These are phyloP conservation scores for Xylariaceae sp. DNA, from an alignment of 2,329 filamentous ascomycete species.

Conservation along the genomic window DNA sequence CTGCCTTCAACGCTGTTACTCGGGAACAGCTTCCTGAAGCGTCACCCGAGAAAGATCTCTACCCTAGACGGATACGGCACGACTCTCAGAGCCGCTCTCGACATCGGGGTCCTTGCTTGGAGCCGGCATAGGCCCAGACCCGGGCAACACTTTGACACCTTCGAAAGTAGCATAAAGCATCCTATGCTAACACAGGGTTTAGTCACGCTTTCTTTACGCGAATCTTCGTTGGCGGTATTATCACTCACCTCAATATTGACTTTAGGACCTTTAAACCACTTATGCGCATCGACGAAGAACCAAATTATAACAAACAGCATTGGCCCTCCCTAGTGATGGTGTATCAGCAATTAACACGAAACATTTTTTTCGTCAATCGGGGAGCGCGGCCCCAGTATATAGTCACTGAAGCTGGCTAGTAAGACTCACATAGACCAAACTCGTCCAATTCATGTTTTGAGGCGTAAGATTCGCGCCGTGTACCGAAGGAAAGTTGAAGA, in stretches of 20 bases:
- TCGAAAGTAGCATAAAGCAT: constrained; percentile 19
- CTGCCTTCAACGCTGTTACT: background rate
- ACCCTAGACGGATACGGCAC: background rate
- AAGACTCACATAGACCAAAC: constrained; percentile 48
- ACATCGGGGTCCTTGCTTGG: background rate
- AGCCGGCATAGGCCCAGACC: too few relatives aligned
- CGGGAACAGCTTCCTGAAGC: background rate
- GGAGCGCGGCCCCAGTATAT: background rate
- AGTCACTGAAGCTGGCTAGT: background rate
- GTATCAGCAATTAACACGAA: constrained; percentile 2
- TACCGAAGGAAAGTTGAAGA: constrained; percentile 60
- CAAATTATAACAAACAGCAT: constrained; percentile 58
- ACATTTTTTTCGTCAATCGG: too few relatives aligned
- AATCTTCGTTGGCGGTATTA: background rate
- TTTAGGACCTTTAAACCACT: constrained; percentile 68
- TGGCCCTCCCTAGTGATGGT: constrained; percentile 47
- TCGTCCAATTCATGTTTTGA: constrained; percentile 64
- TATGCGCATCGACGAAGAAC: constrained; percentile 60
- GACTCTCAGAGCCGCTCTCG: background rate
- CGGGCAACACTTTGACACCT: background rate
- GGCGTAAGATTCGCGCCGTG: constrained; percentile 51
- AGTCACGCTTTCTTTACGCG: background rate
- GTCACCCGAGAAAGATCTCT: background rate
- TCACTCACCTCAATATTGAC: constrained; percentile 53
- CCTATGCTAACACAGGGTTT: constrained; percentile 23